Evolutionary conservation across 2,329 filamentous ascomycete genomes (phyloP).

Genomic region (Botrytis deweyae): DNA sequence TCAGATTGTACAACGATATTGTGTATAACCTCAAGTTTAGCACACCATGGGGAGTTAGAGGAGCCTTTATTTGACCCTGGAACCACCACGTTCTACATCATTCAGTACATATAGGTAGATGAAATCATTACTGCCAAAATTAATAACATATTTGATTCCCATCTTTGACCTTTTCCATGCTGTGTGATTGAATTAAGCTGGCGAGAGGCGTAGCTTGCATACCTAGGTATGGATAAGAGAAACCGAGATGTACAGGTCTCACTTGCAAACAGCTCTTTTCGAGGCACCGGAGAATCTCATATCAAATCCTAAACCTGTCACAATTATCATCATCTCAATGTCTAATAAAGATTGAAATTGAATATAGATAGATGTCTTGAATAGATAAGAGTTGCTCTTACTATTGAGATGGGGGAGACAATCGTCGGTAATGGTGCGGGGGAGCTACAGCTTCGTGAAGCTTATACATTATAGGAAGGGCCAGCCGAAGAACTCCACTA

Average conservation of each 20-base stretch:
- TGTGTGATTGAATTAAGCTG: neutral
- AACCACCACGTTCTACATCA: neutral
- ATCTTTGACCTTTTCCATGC: neutral
- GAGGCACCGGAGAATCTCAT: neutral
- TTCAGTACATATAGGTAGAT: constrained; percentile 8
- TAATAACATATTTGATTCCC: neutral
- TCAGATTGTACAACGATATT: constrained; percentile 25
- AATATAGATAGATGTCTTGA: neutral
- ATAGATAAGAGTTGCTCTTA: neutral
- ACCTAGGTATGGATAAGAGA: neutral
- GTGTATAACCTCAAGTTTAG: constrained; percentile 19
- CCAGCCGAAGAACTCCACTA: constrained; percentile 10
- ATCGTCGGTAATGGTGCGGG: neutral
- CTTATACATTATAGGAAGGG: constrained; percentile 18
- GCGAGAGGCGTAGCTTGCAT: neutral
- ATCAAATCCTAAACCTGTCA: neutral
- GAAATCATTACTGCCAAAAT: constrained; percentile 7
- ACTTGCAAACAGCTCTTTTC: neutral
- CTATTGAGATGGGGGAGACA: neutral
- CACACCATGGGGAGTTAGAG: constrained; percentile 13
- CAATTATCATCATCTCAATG: neutral
- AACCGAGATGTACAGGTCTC: neutral
- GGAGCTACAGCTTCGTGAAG: neutral
- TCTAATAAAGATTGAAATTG: neutral
- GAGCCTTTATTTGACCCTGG: neutral